Evolutionary conservation across 2,329 filamentous ascomycete species (phyloP).

Genomic region (Xylaria sp.): DNA sequence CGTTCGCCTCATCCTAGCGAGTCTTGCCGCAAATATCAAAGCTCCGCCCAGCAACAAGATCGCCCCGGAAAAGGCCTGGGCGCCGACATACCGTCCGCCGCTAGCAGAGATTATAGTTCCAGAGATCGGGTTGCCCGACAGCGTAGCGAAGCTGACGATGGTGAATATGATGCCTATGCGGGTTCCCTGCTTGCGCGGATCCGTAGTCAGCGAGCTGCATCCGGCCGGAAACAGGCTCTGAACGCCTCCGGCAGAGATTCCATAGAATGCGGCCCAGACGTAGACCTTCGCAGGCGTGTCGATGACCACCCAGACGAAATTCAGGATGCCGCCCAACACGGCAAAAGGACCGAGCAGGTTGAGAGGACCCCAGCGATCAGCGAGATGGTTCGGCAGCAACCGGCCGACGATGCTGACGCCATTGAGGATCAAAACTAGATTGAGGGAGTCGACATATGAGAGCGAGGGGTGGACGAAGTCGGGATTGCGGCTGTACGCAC

Average conservation of each 20-base stretch:
- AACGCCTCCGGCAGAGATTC: conserved; percentile 66
- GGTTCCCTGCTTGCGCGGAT: conserved; percentile 58
- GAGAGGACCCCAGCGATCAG: conserved; percentile 63
- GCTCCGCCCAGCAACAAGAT: conserved; percentile 49
- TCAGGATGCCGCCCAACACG: conserved; percentile 48
- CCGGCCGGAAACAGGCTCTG: conserved; percentile 71
- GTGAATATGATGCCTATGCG: conserved; percentile 66
- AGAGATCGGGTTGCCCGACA: conserved; percentile 58
- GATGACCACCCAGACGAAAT: conserved; percentile 66
- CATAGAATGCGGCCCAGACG: conserved; percentile 67
- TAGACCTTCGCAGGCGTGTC: conserved; percentile 57
- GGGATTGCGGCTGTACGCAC: conserved; percentile 52
- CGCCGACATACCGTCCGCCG: conserved; percentile 51
- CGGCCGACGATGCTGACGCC: conserved; percentile 64
- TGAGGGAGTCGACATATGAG: conserved; percentile 57
- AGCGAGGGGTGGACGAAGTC: conserved; percentile 46
- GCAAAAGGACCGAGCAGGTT: conserved; percentile 63
- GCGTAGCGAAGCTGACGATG: conserved; percentile 58
- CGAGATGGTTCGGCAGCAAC: conserved; percentile 61
- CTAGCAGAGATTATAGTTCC: conserved; percentile 54
- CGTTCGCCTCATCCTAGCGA: conserved; percentile 46
- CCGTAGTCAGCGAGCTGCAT: conserved; percentile 59
- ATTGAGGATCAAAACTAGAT: conserved; percentile 70
- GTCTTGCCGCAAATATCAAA: conserved; percentile 48
- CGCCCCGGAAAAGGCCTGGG: conserved; percentile 55